A percentile compares a stretch with the other conserved stretches of the same genome.
Conservation (phyloP, 257 asterid species). For the Solanum clarkiae region DNA sequence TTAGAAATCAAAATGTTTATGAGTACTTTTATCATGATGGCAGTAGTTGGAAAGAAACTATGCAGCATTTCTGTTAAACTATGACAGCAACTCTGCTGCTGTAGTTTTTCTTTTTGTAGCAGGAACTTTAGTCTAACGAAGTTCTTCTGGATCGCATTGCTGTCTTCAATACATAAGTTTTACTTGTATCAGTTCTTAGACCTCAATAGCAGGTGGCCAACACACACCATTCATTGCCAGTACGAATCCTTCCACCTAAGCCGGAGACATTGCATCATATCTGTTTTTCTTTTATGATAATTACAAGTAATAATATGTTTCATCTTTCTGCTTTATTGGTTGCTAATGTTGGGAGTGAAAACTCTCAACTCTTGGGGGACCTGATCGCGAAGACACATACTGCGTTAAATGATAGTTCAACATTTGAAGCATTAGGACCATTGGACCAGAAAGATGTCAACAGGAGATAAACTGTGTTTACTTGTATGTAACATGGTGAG, state of each 20-base stretch:
- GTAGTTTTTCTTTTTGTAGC: conserved; percentile 2
- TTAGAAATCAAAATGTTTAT: not conserved
- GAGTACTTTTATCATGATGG: not conserved
- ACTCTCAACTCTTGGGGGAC: conserved; percentile 36
- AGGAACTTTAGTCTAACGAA: not conserved
- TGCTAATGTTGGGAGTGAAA: conserved; percentile 23
- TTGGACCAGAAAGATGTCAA: conserved; percentile 43
- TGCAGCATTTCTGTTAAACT: conserved; percentile 5
- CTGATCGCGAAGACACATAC: conserved; percentile 27
- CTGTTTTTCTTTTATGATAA: not conserved
- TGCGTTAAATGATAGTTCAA: conserved; percentile 13
- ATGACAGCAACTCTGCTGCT: not conserved
- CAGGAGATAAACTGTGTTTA: conserved; percentile 36
- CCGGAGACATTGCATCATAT: not conserved
- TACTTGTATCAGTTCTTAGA: not conserved
- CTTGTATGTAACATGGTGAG: conserved; percentile 37
- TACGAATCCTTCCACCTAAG: not conserved
- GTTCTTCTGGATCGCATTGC: conserved; percentile 21
- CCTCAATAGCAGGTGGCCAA: not conserved
- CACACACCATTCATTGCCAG: not conserved
- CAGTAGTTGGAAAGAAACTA: not conserved
- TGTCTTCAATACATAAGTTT: conserved; percentile 22
- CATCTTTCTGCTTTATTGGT: not conserved
- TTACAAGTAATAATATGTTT: not conserved
- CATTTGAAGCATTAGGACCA: conserved; percentile 24